Evolutionary conservation across 495 filamentous ascomycete species (phyloP), one percentile per base, ranked within the genome.

Genomic region (Aspergillus homomorphus): DNA sequence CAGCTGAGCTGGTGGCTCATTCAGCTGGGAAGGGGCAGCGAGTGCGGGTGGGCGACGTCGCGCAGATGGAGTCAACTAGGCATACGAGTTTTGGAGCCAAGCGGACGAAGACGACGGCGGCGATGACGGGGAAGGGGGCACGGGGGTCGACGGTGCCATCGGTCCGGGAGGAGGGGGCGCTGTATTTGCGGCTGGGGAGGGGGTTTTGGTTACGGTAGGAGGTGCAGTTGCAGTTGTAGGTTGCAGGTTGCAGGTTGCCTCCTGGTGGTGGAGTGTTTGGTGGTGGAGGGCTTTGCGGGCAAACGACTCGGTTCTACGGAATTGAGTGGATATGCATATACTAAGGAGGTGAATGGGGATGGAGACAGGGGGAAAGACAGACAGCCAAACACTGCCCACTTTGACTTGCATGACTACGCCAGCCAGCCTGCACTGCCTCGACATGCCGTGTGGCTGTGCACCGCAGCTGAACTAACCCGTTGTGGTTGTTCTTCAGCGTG

Each of bases 181-280:
- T 77, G 59, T 71, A 77, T 56, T 58, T 75, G 26, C 55, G 51
- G 26, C 70, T 79, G 48, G 43, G 56, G 24, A 69, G 67, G 51
- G 76, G 76, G 26, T 79, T 73, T 56, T 73, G 73, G 71, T 56
- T 79, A 44, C 66, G 67, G 53, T 71, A 60, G 63, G 33, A 12
- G 33, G 4, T 38, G 6, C 33, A 30, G 10, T 24, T 19, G 33
- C 26, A 44, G 49, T 23, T n/a, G 30, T 7, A n/a, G 41, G 42
- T 2, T 20, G 24, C 7, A 15, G 26, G 4, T 12, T 43, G 54
- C n/a, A 21, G 41, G 5, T 57, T 57, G 41, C n/a, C n/a, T n/a
- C n/a, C n/a, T n/a, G n/a, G n/a, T n/a, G n/a, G n/a, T n/a, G n/a
- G n/a, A n/a, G n/a, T n/a, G n/a, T n/a, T n/a, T n/a, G n/a, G n/a